Conservation (phyloP, 768 basidiomycete species). For the Leccinum aurantiacum region DNA sequence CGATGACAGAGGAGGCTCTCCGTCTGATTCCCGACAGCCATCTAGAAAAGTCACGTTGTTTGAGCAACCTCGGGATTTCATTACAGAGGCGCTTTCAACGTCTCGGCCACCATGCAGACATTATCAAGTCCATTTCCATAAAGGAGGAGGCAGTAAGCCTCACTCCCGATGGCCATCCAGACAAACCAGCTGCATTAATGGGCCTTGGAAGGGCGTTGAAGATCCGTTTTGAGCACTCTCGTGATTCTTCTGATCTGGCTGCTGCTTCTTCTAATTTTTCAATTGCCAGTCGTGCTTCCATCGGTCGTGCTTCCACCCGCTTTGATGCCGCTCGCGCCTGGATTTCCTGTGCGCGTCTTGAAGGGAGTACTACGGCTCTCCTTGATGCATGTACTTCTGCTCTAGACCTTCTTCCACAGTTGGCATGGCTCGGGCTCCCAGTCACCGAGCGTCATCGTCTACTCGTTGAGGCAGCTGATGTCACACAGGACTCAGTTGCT, state of each 20-base stretch:
- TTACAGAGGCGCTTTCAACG: too few relatives aligned
- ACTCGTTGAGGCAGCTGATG: background rate
- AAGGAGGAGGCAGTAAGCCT: too few relatives aligned
- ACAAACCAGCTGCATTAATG: accelerated
- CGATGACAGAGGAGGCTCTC: too few relatives aligned
- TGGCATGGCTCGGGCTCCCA: background rate
- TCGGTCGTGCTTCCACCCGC: background rate
- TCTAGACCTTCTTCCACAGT: background rate
- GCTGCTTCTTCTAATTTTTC: background rate
- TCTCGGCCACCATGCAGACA: too few relatives aligned
- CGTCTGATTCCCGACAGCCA: too few relatives aligned
- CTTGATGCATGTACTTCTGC: background rate
- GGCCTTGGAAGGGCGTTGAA: background rate
- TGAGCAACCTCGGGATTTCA: too few relatives aligned
- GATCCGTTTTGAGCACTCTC: background rate
- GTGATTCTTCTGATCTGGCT: background rate
- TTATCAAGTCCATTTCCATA: too few relatives aligned
- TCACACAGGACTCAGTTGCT: background rate
- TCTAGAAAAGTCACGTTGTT: too few relatives aligned
- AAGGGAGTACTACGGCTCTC: background rate
- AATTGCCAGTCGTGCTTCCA: background rate
- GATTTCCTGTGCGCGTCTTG: background rate
- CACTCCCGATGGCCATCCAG: too few relatives aligned
- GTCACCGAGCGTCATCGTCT: background rate
- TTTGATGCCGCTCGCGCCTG: background rate